Percentiles rank a stretch among this genome's conserved stretches.
Evolutionary conservation across 2,329 filamentous ascomycete species (phyloP).

Genomic region (Cytospora piceicola): DNA sequence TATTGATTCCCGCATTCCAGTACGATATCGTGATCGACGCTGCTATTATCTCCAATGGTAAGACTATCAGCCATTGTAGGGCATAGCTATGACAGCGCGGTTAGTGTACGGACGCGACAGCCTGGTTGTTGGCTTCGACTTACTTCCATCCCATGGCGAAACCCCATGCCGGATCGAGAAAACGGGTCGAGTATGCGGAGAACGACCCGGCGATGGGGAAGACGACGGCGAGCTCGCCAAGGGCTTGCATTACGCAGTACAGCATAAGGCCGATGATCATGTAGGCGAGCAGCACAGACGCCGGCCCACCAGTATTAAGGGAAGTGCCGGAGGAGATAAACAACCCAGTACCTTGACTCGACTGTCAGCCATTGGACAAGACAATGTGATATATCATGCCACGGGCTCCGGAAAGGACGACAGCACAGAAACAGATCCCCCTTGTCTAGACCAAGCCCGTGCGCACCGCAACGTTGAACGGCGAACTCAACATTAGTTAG

Average conservation of each 20-base stretch:
- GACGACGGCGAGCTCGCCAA: slow-evolving; percentile 88
- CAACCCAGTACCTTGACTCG: slow-evolving; percentile 71
- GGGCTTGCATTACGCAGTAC: slow-evolving; percentile 87
- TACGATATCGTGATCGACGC: slow-evolving; percentile 83
- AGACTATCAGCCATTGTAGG: slow-evolving; percentile 81
- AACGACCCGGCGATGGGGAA: slow-evolving; percentile 94
- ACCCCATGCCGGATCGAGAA: slow-evolving; percentile 91
- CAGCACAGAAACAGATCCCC: neutral
- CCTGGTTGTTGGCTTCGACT: slow-evolving; percentile 40
- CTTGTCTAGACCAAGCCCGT: slow-evolving; percentile 12
- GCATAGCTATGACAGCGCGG: slow-evolving; percentile 63
- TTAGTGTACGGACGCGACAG: slow-evolving; percentile 19
- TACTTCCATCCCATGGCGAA: slow-evolving; percentile 96
- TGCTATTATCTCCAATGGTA: slow-evolving; percentile 86
- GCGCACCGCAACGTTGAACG: slow-evolving; percentile 14
- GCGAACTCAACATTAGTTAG: neutral
- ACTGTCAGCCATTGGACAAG: slow-evolving; percentile 7
- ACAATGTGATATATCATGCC: neutral
- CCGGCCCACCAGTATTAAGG: slow-evolving; percentile 74
- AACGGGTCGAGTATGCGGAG: slow-evolving; percentile 87
- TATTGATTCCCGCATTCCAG: slow-evolving; percentile 69
- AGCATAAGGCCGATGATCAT: slow-evolving; percentile 81
- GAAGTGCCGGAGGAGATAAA: slow-evolving; percentile 83
- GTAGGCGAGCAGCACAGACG: slow-evolving; percentile 78
- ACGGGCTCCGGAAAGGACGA: neutral